A percentile compares a stretch with the other conserved stretches of the same genome.
Evolutionary conservation across 306 rosid genomes (phyloP).

Genomic region (Acacia confusa): DNA sequence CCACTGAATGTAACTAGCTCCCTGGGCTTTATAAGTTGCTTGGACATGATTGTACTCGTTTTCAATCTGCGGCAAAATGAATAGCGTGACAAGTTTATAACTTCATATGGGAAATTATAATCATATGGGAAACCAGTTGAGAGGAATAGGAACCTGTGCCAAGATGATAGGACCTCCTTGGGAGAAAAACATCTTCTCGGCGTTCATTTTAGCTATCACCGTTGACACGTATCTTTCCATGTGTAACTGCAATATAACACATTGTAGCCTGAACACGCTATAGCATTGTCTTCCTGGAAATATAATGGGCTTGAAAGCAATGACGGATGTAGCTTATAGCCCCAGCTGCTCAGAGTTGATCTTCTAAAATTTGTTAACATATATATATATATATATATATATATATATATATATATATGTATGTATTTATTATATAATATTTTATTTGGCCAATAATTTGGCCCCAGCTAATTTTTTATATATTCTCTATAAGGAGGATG

Average conservation of each 20-base stretch:
- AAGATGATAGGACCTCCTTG: conserved; percentile 95
- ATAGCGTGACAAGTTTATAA: background rate
- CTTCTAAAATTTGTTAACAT: no score
- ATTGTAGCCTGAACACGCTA: background rate
- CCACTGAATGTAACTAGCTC: conserved; percentile 76
- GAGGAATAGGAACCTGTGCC: conserved; percentile 62
- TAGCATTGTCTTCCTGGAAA: conserved; percentile 1
- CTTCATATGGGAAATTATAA: background rate
- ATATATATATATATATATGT: no score
- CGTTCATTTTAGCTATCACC: conserved; percentile 50
- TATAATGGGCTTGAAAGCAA: background rate
- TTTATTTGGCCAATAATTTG: no score
- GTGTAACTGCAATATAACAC: conserved; percentile 48
- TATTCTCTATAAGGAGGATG: no score
- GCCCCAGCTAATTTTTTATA: no score
- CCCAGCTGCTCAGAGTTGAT: no score
- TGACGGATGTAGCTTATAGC: no score
- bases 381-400: no score
- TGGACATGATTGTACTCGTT: conserved; percentile 87
- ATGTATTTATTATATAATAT: no score
- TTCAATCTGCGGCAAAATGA: conserved; percentile 62
- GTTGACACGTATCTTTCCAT: conserved; percentile 57
- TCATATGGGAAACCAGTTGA: conserved; percentile 8
- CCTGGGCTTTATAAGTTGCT: conserved; percentile 58
- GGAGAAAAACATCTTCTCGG: conserved; percentile 62